Conservation (phyloP, 495 filamentous ascomycete species). For the Talaromyces liani region DNA sequence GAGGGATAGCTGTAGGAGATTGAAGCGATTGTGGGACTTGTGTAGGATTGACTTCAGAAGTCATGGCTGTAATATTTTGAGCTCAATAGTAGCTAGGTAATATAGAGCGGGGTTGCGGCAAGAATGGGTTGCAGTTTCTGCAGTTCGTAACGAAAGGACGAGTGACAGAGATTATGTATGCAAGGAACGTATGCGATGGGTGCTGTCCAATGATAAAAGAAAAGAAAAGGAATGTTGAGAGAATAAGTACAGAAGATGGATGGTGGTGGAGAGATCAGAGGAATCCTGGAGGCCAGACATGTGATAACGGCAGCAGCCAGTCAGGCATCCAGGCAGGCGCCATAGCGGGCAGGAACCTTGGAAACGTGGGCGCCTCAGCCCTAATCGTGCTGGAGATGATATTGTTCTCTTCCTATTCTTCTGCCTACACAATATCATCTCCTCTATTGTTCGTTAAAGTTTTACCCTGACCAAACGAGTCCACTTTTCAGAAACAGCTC, state of each 20-base stretch:
- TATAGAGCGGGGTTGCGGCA: constrained; percentile 1
- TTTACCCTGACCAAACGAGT: not conserved
- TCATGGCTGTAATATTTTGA: constrained; percentile 11
- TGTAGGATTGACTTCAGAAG: constrained; percentile 9
- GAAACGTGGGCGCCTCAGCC: not conserved
- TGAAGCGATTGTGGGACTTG: constrained; percentile 26
- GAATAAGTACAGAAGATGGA: not conserved
- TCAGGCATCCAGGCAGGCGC: not conserved
- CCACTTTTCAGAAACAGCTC: not conserved
- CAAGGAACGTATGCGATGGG: not conserved
- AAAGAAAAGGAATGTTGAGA: not conserved
- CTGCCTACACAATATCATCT: not conserved
- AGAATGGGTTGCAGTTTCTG: not conserved
- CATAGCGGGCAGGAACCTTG: not conserved
- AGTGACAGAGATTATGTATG: not conserved
- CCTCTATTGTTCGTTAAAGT: not conserved
- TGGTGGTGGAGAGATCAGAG: not conserved
- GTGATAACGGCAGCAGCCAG: not conserved
- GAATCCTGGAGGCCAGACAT: not conserved
- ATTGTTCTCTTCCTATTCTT: not conserved
- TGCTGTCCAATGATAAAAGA: not conserved
- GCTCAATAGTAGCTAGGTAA: not conserved
- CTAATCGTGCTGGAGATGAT: not conserved
- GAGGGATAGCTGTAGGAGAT: constrained; percentile 64
- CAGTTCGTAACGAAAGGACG: not conserved